Percentiles rank a stretch among this genome's conserved stretches.
phyloP scores from a whole-genome alignment of 176 grass and related monocot species.

The Rhipidocladum racemiflorum region DNA sequence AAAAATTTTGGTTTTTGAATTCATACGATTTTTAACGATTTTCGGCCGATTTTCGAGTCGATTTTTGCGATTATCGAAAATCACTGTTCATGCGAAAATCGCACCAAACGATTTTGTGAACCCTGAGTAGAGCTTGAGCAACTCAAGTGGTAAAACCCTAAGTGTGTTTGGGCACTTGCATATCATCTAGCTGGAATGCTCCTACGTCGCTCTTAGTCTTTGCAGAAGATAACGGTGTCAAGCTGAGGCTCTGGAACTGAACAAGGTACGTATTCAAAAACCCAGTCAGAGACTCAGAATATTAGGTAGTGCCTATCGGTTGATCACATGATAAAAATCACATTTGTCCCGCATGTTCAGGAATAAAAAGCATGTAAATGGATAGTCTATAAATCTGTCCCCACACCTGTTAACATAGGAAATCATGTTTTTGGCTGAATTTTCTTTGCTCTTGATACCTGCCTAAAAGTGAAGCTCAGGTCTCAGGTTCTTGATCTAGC shows the following conservation, averaged over 20 bases:
- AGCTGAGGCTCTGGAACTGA: constrained; percentile 81
- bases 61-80: too few relatives aligned
- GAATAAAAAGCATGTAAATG: background rate
- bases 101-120: too few relatives aligned
- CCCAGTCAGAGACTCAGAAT: too few relatives aligned
- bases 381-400: background rate
- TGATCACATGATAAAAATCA: background rate
- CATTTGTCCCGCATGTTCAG: background rate
- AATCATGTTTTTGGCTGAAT: background rate
- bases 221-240: constrained; percentile 92
- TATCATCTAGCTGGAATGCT: constrained; percentile 92
- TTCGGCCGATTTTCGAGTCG: too few relatives aligned
- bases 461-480: constrained; percentile 1
- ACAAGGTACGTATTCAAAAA: constrained; percentile 20
- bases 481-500: background rate
- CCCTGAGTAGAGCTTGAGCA: background rate
- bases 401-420: background rate
- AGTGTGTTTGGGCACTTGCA: constrained; percentile 42
- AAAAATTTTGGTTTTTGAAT: too few relatives aligned
- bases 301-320: background rate
- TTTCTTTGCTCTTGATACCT: background rate
- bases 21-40: too few relatives aligned
- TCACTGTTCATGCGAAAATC: too few relatives aligned
- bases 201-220: constrained; percentile 86
- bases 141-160: background rate